Evolutionary conservation across 1,284 basidiomycete species (phyloP), one percentile per base, ranked within the genome.

Genomic region (Cutaneotrichosporon cavernicola): DNA sequence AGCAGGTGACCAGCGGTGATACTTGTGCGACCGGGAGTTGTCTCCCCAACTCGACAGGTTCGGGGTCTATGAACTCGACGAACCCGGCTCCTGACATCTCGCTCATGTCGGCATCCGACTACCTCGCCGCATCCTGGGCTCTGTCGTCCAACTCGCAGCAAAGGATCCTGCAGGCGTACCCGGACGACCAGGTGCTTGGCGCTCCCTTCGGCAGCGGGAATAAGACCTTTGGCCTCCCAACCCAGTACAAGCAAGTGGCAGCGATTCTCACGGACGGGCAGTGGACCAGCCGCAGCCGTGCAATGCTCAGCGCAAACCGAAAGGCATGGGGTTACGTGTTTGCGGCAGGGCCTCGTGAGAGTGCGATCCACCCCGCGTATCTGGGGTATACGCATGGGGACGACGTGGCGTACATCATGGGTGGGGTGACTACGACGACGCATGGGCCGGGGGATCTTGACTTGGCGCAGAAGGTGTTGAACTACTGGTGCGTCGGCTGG

Each of bases 401-500:
- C 21, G 76, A 77, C 36, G 62, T 76, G 1, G 61, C 66, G 2
- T 76, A 67, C 64, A 57, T 72, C 8, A 76, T 71, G 50, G 75
- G 74, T 5, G 18, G 38, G 5, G 53, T 50, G n/a, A 57, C 32
- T 22, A 40, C 43, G 30, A 36, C 18, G 5, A 68, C 66, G 36
- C 74, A 71, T 56, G 72, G 72, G 10, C 61, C 61, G 4, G 67
- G 56, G 22, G 69, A 74, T 38, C 59, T 49, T 8, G 34, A 34
- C 9, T 51, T 80, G 6, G 70, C 73, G 2, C 49, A 69, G 40
- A 60, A 63, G 18, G 70, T 75, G 64, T 65, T 73, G 52, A 64
- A 72, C 46, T 78, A 80, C 71, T 77, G 75, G 77, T 77, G 56
- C 63, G 74, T 67, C 10, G 34, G n/a, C n/a, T n/a, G n/a, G n/a